Evolutionary conservation across 2,329 filamentous ascomycete genomes (phyloP), one percentile per base, ranked within the genome.

Genomic region (Fusarium veterinarium): DNA sequence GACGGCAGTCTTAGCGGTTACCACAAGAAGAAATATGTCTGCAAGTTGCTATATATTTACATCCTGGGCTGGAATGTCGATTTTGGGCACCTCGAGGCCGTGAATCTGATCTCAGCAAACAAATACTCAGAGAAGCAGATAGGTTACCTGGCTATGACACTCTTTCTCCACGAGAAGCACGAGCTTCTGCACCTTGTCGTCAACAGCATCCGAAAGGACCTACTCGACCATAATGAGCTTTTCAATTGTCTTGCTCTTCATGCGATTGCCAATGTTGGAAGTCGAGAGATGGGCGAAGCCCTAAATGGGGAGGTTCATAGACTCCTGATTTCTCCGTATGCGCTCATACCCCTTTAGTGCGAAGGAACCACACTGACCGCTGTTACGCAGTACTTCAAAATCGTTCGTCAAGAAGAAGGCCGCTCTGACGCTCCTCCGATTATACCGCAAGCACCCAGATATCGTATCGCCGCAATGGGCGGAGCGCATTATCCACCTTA

Each of bases 81-180:
- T 82, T 99, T 99, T 83, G 96, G 96, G 62, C 96, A 99, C 81
- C 91, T 99, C 75, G 96, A 99, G 85, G 97, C 97, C 38, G 95
- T 99, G 80, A 98, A 98, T 80, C 90, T 99, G 79, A 97, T 99
- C 76, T 98, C 95, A 33, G 95, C 95, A 62, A 95, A 89, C 79
- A 99, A 98, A 81, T 99, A 98, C 84, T 98, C 95, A 28, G 96
- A 99, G 82, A 99, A 99, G 85, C 96, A 99, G 86, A 99, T 99
- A 80, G 96, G 96, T 62, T 99, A 99, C 81, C 89, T 99, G 77
- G 96, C 96, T 59, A 97, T 99, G 83, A 99, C 96, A 4, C 88
- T 99, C 61, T 98, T 99, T 84, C 87, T 99, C 44, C 96, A 99
- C 83, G 96, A 99, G 84, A 91, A 97, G 82, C 96, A 99, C 84